These are phyloP conservation scores for Lepidium aucheri DNA, from an alignment of 345 rosid genomes.

Conservation along the genomic window DNA sequence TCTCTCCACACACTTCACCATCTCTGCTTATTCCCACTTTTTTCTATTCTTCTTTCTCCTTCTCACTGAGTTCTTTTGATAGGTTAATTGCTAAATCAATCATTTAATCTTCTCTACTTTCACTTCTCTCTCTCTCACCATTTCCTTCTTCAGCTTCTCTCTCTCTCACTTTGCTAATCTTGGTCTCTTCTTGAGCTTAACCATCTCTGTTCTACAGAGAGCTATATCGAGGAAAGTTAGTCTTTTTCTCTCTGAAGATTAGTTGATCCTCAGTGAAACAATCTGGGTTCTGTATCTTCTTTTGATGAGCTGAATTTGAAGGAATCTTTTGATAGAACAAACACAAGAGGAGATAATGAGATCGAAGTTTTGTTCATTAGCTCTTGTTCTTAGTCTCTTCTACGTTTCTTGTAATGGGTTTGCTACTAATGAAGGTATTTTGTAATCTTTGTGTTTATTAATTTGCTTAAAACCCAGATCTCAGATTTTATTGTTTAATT, in stretches of 20 bases:
- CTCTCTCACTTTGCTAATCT: conserved; percentile 16
- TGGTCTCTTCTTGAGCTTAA: conserved; percentile 20
- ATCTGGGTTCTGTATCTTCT: background rate
- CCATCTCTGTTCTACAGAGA: background rate
- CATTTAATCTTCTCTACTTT: conserved; percentile 10
- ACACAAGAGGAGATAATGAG: background rate
- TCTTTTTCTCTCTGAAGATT: conserved; percentile 13
- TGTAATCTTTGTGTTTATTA: background rate
- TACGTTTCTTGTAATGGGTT: conserved; percentile 43
- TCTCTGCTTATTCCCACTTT: conserved; percentile 20
- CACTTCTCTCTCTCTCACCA: background rate
- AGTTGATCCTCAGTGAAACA: background rate
- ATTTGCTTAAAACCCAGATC: conserved; percentile 41
- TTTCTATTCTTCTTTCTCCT: background rate
- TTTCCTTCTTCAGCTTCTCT: conserved; percentile 4
- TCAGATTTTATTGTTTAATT: conserved; percentile 24
- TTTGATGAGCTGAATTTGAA: conserved; percentile 21
- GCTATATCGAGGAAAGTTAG: background rate
- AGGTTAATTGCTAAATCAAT: conserved; percentile 50
- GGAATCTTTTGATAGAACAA: conserved; percentile 3
- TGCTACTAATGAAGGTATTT: conserved; percentile 57
- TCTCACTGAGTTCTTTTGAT: conserved; percentile 33
- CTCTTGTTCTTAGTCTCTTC: conserved; percentile 34
- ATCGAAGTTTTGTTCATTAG: conserved; percentile 18
- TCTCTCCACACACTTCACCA: conserved; percentile 17